Conservation (phyloP, 2,329 filamentous ascomycete species). For the Monilinia fructigena region DNA sequence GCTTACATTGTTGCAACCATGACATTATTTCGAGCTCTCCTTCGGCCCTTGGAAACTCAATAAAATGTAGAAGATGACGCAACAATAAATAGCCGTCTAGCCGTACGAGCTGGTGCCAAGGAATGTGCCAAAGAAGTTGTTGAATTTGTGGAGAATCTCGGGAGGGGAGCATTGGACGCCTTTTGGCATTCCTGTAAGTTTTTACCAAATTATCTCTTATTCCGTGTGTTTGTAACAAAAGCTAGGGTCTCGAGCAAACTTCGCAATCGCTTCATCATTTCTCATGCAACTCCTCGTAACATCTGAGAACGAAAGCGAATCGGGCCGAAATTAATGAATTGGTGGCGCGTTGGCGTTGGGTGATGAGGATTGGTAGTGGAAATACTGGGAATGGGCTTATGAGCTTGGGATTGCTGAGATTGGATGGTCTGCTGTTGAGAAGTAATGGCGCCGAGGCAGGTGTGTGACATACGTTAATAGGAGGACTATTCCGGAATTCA, state of each 20-base stretch:
- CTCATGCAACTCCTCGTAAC: slow-evolving; percentile 39
- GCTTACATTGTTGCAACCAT: slow-evolving; percentile 42
- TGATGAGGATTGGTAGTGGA: slow-evolving; percentile 36
- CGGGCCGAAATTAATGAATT: slow-evolving; percentile 35
- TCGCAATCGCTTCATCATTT: slow-evolving; percentile 40
- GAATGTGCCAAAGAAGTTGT: slow-evolving; percentile 40
- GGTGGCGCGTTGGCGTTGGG: slow-evolving; percentile 38
- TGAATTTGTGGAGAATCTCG: slow-evolving; percentile 38
- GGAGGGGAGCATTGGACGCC: slow-evolving; percentile 36
- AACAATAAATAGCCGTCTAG: slow-evolving; percentile 30
- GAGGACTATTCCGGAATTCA: background rate
- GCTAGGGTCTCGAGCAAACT: slow-evolving; percentile 39
- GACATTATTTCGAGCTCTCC: slow-evolving; percentile 41
- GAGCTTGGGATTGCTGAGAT: slow-evolving; percentile 37
- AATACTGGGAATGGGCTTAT: slow-evolving; percentile 33
- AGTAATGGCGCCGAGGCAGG: slow-evolving; percentile 25
- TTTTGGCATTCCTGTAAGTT: slow-evolving; percentile 40
- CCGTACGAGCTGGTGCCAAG: slow-evolving; percentile 37
- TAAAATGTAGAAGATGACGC: slow-evolving; percentile 33
- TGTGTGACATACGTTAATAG: background rate
- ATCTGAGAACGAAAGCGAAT: slow-evolving; percentile 34
- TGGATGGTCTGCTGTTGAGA: slow-evolving; percentile 37
- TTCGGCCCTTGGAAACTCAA: slow-evolving; percentile 39
- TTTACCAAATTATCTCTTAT: background rate
- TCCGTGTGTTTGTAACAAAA: slow-evolving; percentile 7